Conservation (phyloP, 2,329 filamentous ascomycete genomes). For the Colletotrichum salicis region DNA sequence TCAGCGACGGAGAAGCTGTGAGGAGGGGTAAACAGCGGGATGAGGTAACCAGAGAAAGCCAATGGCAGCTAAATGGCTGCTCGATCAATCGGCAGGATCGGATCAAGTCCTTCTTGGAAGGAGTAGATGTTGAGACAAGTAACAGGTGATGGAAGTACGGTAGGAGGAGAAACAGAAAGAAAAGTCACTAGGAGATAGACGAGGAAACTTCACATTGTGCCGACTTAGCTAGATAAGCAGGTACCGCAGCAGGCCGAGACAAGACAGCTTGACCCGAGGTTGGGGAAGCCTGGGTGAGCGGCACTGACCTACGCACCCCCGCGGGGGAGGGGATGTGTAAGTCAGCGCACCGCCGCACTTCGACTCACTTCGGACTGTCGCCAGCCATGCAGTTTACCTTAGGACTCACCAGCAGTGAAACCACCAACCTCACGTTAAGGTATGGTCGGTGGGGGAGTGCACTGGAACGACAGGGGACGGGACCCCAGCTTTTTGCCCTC, state of each 20-base stretch:
- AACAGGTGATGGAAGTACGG: neutral
- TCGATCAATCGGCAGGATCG: neutral
- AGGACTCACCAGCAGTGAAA: no score
- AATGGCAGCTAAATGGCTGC: neutral
- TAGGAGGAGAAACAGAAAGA: conserved; percentile 2
- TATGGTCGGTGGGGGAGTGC: neutral
- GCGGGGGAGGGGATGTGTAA: neutral
- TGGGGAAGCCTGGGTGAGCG: conserved; percentile 6
- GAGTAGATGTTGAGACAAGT: conserved; percentile 10
- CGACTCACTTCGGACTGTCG: neutral
- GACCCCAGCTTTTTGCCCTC: conserved; percentile 28
- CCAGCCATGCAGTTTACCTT: no score
- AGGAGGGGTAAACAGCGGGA: neutral
- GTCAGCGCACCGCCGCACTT: no score
- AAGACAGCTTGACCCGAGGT: conserved; percentile 28
- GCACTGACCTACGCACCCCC: neutral
- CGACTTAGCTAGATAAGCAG: neutral
- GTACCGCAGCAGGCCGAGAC: conserved; percentile 28
- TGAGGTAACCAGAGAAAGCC: neutral
- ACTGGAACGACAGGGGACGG: neutral
- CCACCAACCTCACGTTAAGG: no score
- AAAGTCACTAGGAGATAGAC: neutral
- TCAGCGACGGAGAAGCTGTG: neutral
- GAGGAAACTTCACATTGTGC: neutral
- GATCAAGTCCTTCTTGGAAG: neutral